A percentile compares a stretch with the other conserved stretches of the same genome.
phyloP scores from a whole-genome alignment of 108 stramenopile species.

The Asterionellopsis glacialis region DNA sequence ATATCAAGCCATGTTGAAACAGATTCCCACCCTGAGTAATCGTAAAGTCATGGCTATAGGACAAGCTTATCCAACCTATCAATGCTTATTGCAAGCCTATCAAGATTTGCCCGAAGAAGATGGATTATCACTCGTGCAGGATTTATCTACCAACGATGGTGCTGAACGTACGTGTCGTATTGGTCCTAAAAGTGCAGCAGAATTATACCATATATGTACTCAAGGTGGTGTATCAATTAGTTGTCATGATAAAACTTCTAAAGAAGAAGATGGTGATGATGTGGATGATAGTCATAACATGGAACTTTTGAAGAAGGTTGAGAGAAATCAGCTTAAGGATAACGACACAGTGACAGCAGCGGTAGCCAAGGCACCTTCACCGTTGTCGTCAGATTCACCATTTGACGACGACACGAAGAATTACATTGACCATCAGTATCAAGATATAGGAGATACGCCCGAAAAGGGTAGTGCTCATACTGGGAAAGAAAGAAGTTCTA shows the following conservation, averaged over 20 bases:
- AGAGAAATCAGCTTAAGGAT: not conserved
- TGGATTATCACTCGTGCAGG: conserved; percentile 10
- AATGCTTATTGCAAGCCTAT: conserved; percentile 16
- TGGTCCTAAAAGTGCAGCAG: conserved; percentile 33
- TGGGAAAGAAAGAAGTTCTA: no score
- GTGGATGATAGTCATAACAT: not conserved
- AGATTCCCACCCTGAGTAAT: conserved; percentile 31
- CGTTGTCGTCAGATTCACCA: not conserved
- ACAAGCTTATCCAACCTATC: conserved; percentile 25
- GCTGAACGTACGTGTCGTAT: conserved; percentile 14
- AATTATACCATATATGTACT: conserved; percentile 12
- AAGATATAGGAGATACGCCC: no score
- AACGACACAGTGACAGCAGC: not conserved
- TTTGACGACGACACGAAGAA: no score
- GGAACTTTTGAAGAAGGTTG: not conserved
- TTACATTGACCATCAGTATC: no score
- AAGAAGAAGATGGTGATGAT: not conserved
- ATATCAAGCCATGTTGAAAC: conserved; percentile 39
- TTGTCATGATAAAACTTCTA: not conserved
- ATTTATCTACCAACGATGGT: conserved; percentile 6
- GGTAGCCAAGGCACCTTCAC: not conserved
- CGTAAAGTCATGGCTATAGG: conserved; percentile 32
- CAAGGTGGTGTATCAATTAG: not conserved
- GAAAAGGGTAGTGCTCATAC: no score
- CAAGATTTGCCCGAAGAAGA: not conserved